Conservation (phyloP, 129 eudicot species). For the Daucus carota region DH1_v3.0 NC_030388.2:478001-478500, state of each 20-base stretch:
- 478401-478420: too few relatives aligned
- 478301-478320: background rate
- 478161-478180: too few relatives aligned
- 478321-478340: background rate
- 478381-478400: background rate
- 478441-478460: background rate
- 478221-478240: background rate
- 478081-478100: background rate
- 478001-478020: conserved; percentile 50
- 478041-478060: conserved; percentile 2
- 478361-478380: background rate
- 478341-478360: background rate
- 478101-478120: background rate
- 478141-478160: too few relatives aligned
- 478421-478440: background rate
- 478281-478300: background rate
- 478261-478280: background rate
- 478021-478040: conserved; percentile 40
- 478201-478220: background rate
- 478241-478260: background rate
- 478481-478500: too few relatives aligned
- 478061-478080: background rate
- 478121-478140: background rate
- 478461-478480: background rate
- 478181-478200: background rate